Conservation (phyloP, 78 protist species). For the Emiliania huxleyi region DNA sequence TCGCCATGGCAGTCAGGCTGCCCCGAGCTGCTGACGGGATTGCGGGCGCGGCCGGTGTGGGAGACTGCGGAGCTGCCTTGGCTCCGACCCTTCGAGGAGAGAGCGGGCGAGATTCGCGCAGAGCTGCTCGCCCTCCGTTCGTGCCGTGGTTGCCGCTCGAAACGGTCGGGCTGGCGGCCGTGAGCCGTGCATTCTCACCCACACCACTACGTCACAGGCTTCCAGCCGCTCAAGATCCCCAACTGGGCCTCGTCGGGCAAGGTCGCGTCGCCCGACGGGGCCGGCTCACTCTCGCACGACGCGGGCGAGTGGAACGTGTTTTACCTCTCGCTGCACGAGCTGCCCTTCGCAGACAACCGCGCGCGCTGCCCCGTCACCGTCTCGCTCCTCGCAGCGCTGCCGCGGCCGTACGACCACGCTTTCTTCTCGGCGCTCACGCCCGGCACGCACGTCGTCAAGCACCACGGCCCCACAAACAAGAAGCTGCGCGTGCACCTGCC, state of each 20-base stretch:
- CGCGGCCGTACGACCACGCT: conserved; percentile 51
- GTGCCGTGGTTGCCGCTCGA: no score
- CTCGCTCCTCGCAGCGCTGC: neutral
- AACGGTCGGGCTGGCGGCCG: no score
- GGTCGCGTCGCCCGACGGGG: neutral
- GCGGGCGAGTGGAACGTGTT: conserved; percentile 53
- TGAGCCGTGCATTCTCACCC: neutral
- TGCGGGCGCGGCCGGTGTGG: conserved; percentile 42
- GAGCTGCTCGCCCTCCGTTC: conserved; percentile 20
- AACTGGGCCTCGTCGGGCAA: neutral
- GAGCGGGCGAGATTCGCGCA: neutral
- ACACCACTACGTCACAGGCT: neutral
- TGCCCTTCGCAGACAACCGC: conserved; percentile 3
- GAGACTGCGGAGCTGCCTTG: neutral
- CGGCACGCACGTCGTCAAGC: conserved; percentile 41
- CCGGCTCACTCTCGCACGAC: conserved; percentile 19
- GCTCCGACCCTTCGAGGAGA: neutral
- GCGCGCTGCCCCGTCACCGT: conserved; percentile 32
- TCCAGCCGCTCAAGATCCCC: conserved; percentile 9
- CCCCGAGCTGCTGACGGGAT: conserved; percentile 30
- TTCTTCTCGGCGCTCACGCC: conserved; percentile 54
- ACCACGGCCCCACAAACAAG: conserved; percentile 52
- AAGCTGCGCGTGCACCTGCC: conserved; percentile 52
- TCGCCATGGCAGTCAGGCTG: conserved; percentile 25
- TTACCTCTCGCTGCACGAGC: conserved; percentile 42